Evolutionary conservation across 768 basidiomycete species (phyloP), one percentile per base, ranked within the genome.

Genomic region (Kwoniella dendrophila): DNA sequence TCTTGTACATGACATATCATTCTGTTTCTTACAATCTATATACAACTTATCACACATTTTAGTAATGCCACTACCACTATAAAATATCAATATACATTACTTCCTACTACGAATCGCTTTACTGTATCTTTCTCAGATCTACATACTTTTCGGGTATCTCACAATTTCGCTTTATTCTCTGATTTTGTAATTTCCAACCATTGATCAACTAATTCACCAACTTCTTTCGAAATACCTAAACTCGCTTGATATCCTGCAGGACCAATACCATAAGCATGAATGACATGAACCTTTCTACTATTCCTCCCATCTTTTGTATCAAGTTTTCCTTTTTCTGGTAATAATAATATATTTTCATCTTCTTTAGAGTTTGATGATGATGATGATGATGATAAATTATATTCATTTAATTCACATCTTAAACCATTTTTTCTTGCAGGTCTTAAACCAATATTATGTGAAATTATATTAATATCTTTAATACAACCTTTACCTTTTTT

Each of bases 221-320:
- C 78, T 43, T 75, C 69, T 43, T 73, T 70, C 1, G 76, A 72
- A 38, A 80, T 71, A 5, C 78, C 78, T 48, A 75, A 60, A n/a
- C 70, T 73, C 11, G 67, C 36, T 64, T 80, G 78, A 49, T 72
- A 78, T 64, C 73, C 57, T 45, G 69, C 73, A 4, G 68, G 52
- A 7, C 86, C 86, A 36, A 86, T 84, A 5, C 86, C 86, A 72
- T 87, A 87, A 26, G 85, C 84, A 76, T 87, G 86, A 20, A 85
- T 80, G 2, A 86, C 82, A 38, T 64, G 75, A 52, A 75, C 61
- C 62, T 71, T 38, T 56, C 63, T 72, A 56, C 59, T 56, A 61
- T 69, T 47, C 60, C 69, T 52, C 69, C 34, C 48, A 59, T 48
- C 55, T 66, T 69, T 41, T 33, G 67, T 56, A 67, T 27, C 40